A percentile compares a stretch with the other conserved stretches of the same genome.
Conservation (phyloP, 345 rosid species). For the Camelina hispida region DNA sequence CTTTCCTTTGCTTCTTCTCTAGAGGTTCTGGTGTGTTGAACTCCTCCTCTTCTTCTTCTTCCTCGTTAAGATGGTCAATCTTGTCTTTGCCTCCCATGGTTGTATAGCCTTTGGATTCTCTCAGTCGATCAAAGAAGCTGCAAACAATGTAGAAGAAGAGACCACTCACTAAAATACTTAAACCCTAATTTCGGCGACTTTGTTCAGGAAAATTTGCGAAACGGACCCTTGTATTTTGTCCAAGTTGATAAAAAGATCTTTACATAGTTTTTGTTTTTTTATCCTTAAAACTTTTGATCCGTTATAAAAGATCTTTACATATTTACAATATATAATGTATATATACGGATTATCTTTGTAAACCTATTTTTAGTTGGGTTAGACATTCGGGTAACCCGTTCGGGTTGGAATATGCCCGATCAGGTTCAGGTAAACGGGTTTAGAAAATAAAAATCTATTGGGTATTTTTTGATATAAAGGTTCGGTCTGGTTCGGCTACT, state of each 20-base stretch:
- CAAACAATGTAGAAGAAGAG: background rate
- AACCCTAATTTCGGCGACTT: constrained; percentile 31
- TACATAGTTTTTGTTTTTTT: background rate
- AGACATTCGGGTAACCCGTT: too few relatives aligned
- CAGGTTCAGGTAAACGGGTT: too few relatives aligned
- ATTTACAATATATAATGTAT: too few relatives aligned
- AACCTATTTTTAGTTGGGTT: too few relatives aligned
- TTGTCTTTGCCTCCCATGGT: constrained; percentile 21
- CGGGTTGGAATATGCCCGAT: too few relatives aligned
- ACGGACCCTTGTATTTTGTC: constrained; percentile 19
- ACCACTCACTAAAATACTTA: background rate
- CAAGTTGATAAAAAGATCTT: too few relatives aligned
- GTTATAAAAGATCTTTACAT: fast-evolving
- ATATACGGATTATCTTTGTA: too few relatives aligned
- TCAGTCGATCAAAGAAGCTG: background rate
- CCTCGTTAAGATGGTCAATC: constrained; percentile 5
- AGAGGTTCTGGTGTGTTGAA: constrained; percentile 21
- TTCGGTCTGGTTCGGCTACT: too few relatives aligned
- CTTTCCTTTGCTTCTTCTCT: constrained; percentile 35
- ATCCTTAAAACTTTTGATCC: background rate
- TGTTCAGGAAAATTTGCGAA: background rate
- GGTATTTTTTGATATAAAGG: too few relatives aligned
- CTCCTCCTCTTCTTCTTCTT: background rate
- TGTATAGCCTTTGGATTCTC: background rate
- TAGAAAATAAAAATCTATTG: too few relatives aligned